Conservation (phyloP, 257 asterid species). For the Ilex aquifolium region DNA sequence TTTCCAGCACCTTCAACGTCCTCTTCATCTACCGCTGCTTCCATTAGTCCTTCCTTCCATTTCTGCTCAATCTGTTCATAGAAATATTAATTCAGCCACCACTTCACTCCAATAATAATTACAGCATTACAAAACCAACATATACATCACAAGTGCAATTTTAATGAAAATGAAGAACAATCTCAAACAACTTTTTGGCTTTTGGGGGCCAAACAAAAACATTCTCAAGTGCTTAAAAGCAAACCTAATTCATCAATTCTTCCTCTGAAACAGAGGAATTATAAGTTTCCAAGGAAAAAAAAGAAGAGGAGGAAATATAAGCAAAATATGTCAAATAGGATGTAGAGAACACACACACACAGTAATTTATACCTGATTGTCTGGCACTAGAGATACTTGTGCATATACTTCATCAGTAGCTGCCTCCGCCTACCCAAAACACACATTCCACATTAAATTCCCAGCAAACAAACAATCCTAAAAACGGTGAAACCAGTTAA, state of each 20-base stretch:
- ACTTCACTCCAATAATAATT: too few species aligned
- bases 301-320: background rate
- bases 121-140: background rate
- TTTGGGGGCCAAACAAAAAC: background rate
- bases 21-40: conserved; percentile 52
- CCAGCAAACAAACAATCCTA: background rate
- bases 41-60: conserved; percentile 64
- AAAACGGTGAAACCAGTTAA: background rate
- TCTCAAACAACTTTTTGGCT: background rate
- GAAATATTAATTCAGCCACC: background rate
- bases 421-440: conserved; percentile 61
- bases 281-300: background rate
- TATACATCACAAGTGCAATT: background rate
- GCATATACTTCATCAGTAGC: conserved; percentile 87
- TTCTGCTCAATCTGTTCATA: conserved; percentile 38
- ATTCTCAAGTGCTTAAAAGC: too few species aligned
- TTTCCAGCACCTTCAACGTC: conserved; percentile 47
- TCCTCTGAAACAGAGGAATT: too few species aligned
- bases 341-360: background rate
- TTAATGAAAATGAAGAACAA: background rate
- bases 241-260: too few species aligned
- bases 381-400: conserved; percentile 74
- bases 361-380: conserved; percentile 52
- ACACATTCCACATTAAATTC: background rate
- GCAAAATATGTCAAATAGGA: conserved; percentile 3